Base-by-base conservation (phyloP, 2,329 filamentous ascomycete genomes). In the Scytalidium sp. region DNA sequence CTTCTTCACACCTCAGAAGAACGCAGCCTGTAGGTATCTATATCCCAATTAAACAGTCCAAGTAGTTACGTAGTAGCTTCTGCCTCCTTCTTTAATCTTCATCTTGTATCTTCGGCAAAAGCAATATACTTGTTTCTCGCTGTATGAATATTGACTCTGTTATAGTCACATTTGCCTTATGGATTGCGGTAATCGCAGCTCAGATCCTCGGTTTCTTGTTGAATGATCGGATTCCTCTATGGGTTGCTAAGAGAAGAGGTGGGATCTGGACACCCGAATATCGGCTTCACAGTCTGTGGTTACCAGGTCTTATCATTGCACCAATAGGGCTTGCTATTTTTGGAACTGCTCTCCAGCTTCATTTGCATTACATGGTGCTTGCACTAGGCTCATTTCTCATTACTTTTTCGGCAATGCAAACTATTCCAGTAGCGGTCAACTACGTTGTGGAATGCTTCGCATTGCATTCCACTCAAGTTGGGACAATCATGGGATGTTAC, bases 311-410 rank as follows among this genome's bases (percentile, higher is more conserved):
- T 10, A 53, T 70, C 13, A 54, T 62, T n/a, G 60, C 57, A 36
- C 62, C 65, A 2, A 53, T 70, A 8, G 66, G 65, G 2, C 56
- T 70, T 17, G 67, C 67, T 11, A 50, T 72, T 11, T 68, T 67
- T 20, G 72, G 72, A 9, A 65, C 66, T 1, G 63, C 62, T 1
- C 56, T 75, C n/a, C 60, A 72, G 50, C 68, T 73, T 45, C 66
- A 71, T 47, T 51, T 69, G 3, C 67, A 70, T 47, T 74, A 66
- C 56, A 64, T 66, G 55, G 63, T 73, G 0, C 61, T 74, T 6
- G 70, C 69, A 0, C 51, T 74, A 17, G 70, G 60, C 0, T 63
- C 65, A n/a, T 69, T 73, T 41, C 51, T 75, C 10, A 61, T 73
- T 8, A 70, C 65, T 3, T 64, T 75, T 36, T 64, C 62, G 1